Base-by-base conservation (phyloP, 1,284 basidiomycete species). In the Marasmius oreades region DNA sequence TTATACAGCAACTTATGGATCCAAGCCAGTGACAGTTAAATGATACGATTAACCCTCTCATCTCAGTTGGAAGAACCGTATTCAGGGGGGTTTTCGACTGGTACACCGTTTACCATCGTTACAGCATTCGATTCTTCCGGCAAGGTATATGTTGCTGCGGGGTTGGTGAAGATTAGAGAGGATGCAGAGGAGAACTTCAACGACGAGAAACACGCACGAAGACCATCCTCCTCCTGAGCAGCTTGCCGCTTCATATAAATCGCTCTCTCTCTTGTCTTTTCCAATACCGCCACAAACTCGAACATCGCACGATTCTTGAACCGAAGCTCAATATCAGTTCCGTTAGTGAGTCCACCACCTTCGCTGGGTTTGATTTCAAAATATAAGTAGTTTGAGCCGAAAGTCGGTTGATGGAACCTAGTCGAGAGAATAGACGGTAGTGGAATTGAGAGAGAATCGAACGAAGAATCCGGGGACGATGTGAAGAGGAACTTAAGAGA, bases 251-350 rank as follows among this genome's bases (percentile, higher is more conserved):
- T 84, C 87, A 88, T 89, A 63, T 86, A 88, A 44, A 90, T 82
- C 24, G 83, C 83, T 51, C 80, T 75, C 70, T 90, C 87, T 52
- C 89, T 79, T 34, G 86, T 82, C 75, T 90, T 90, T 72, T 90
- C 86, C 52, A 92, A 68, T 26, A 81, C 67, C 55, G 79, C 81
- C 28, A 85, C 82, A 64, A 92, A 92, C 67, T 83, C 77, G 64
- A 90, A 90, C 75, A 92, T 81, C 8, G 81, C 80, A 52, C 79
- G 76, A 65, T 88, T 79, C 65, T 78, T 81, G 66, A 89, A 78
- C 57, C 89, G 77, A 34, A 92, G 71, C 67, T 91, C 86, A 1
- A 78, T 80, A 53, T 69, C 79, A 22, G 87, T 86, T 0, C 85
- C 86, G 1, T 78, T 71, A 0, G 77, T 79, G 28, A 92, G 71